Evolutionary conservation across 192 early-diverging fungal genomes (phyloP).

Genomic region (Oehlia diaphana): DNA sequence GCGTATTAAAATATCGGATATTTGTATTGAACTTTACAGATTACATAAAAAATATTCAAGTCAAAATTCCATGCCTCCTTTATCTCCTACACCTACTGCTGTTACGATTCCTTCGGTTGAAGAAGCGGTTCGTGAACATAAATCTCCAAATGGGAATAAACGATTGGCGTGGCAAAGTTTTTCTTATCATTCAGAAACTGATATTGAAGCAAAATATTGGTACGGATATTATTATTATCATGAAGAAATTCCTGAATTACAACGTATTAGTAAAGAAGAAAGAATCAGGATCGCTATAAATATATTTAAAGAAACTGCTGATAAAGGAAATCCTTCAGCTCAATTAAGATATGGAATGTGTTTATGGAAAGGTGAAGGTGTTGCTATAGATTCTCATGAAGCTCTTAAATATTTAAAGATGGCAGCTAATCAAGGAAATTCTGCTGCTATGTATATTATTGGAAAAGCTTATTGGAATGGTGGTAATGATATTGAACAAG

Average conservation of each 20-base stretch:
- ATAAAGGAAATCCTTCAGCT: slow-evolving; percentile 16
- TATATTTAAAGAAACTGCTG: slow-evolving; percentile 23
- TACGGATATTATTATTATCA: slow-evolving; percentile 15
- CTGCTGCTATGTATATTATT: slow-evolving; percentile 23
- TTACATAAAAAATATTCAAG: not conserved
- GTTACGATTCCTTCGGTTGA: not conserved
- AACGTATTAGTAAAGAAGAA: not conserved
- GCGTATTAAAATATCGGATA: not conserved
- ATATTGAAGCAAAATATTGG: slow-evolving; percentile 15
- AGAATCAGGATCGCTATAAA: not conserved
- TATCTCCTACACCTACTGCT: no score
- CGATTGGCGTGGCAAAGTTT: slow-evolving; percentile 6
- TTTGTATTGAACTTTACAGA: not conserved
- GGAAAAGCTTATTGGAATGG: slow-evolving; percentile 16
- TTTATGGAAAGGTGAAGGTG: slow-evolving; percentile 2
- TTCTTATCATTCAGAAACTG: not conserved
- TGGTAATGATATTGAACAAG: not conserved
- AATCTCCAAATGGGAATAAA: not conserved
- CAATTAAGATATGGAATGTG: slow-evolving; percentile 19
- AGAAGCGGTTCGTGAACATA: not conserved
- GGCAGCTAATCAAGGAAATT: slow-evolving; percentile 4
- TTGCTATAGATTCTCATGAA: not conserved
- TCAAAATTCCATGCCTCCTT: no score
- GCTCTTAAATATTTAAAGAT: slow-evolving; percentile 14
- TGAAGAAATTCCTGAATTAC: not conserved